Conservation (phyloP, 2,329 filamentous ascomycete genomes). For the Blastomyces gilchristii region DNA sequence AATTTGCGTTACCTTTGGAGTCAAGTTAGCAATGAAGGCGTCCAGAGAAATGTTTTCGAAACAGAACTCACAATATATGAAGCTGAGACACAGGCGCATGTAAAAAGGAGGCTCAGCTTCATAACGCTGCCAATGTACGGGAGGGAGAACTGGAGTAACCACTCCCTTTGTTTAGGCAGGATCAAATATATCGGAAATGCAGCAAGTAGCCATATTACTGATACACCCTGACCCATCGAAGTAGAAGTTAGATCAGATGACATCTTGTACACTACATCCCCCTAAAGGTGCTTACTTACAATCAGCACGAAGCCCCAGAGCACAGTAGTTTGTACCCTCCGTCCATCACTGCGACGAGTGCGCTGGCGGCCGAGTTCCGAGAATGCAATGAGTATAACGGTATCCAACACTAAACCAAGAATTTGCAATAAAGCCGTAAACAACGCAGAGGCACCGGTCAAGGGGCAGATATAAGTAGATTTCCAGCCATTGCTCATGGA, state of each 20-base stretch:
- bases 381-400: conserved; percentile 29
- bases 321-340: conserved; percentile 9
- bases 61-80: conserved; percentile 31
- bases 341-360: conserved; percentile 7
- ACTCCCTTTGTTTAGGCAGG: conserved; percentile 1
- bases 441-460: conserved; percentile 25
- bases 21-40: conserved; percentile 12
- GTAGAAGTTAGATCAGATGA: background rate
- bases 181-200: conserved; percentile 9
- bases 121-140: conserved; percentile 24
- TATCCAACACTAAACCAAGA: conserved; percentile 33
- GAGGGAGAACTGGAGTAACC: conserved; percentile 1
- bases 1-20: conserved; percentile 32
- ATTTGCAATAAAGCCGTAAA: conserved; percentile 31
- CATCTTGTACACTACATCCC: background rate
- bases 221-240: conserved; percentile 8
- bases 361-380: conserved; percentile 14
- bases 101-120: conserved; percentile 27
- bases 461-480: conserved; percentile 43
- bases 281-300: conserved; percentile 9
- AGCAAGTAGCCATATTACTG: conserved; percentile 8
- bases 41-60: background rate
- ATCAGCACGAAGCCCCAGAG: conserved; percentile 13
- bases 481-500: conserved; percentile 27
- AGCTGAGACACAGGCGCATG: conserved; percentile 27